Evolutionary conservation across 106 monocot species (phyloP), one percentile per base, ranked within the genome.

Genomic region (Acorus calamus): DNA sequence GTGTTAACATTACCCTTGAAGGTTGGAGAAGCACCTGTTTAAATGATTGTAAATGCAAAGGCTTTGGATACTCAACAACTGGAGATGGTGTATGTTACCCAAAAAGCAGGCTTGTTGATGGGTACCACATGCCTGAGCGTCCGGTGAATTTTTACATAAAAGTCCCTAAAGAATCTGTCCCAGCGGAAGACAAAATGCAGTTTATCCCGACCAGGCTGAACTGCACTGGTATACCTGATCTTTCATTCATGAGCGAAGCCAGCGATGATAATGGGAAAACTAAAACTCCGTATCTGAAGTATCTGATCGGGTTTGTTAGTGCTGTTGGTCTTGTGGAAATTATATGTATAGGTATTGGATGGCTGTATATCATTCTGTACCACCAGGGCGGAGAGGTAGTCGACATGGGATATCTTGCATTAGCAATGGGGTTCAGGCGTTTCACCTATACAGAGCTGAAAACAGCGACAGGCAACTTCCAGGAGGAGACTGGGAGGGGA

Each of bases 371-470:
- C 11, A 47, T 3, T 28, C 28, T 4, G 64, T 5, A 65, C 7
- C 41, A 41, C 50, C 42, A 50, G 42, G 7, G 42, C 9, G 7
- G 41, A 4, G 4, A 50, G 10, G 7, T 5, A 28, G 28, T 28
- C 28, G 28, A 28, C 28, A 28, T 28, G 28, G 28, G 28, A 28
- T 28, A 28, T 28, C 28, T 28, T 28, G 28, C 56, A 47, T 11
- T 67, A 9, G 55, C 55, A 1, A 52, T n/a, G n/a, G 56, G 56
- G 4, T 67, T 46, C 55, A 67, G 46, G 67, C 9, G 47, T 0
- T 67, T 67, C 56, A 8, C 55, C 2, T 67, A 57, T 8, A 46
- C 55, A 12, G 67, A 67, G 43, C 55, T 67, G 5, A 67, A 57
- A 48, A 47, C 13, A 4, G 67, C 54, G 13, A 67, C 67, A 28